phyloP scores from a whole-genome alignment of 371 early-diverging fungal species.

The Blakeslea trispora region DNA sequence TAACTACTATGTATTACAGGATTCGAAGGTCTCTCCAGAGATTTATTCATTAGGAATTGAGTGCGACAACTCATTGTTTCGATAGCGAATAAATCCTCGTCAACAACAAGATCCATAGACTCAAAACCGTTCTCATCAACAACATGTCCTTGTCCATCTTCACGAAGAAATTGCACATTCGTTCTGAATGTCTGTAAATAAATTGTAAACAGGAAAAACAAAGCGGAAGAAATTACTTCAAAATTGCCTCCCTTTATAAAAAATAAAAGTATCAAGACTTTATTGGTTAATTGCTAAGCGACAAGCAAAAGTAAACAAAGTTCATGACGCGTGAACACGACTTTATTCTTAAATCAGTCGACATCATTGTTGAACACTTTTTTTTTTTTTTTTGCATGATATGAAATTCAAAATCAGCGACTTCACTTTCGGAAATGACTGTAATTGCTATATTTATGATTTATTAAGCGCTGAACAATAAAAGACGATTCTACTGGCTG shows the following conservation, averaged over 20 bases:
- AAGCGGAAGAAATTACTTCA: background rate
- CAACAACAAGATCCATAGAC: conserved; percentile 27
- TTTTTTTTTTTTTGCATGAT: too few species aligned
- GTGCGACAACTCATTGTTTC: conserved; percentile 21
- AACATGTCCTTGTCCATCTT: conserved; percentile 21
- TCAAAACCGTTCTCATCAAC: conserved; percentile 26
- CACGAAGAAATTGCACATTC: conserved; percentile 16
- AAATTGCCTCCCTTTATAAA: too few species aligned
- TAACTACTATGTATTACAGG: conserved; percentile 8
- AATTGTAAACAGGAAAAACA: conserved; percentile 3
- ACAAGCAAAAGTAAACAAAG: conserved; percentile 16
- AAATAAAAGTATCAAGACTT: too few species aligned
- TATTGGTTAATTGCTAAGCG: too few species aligned
- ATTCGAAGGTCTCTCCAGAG: conserved; percentile 7
- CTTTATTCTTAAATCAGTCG: conserved; percentile 14
- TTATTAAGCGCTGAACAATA: too few species aligned
- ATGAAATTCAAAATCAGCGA: conserved; percentile 21
- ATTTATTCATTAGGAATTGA: conserved; percentile 13
- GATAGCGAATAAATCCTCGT: conserved; percentile 22
- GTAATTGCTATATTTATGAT: too few species aligned
- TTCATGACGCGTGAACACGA: conserved; percentile 15
- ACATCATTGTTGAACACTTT: conserved; percentile 15
- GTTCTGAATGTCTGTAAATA: conserved; percentile 12
- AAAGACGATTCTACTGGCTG: too few species aligned
- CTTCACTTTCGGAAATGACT: conserved; percentile 23